Conservation (phyloP, 495 filamentous ascomycete genomes). For the Neurospora sp. region DNA sequence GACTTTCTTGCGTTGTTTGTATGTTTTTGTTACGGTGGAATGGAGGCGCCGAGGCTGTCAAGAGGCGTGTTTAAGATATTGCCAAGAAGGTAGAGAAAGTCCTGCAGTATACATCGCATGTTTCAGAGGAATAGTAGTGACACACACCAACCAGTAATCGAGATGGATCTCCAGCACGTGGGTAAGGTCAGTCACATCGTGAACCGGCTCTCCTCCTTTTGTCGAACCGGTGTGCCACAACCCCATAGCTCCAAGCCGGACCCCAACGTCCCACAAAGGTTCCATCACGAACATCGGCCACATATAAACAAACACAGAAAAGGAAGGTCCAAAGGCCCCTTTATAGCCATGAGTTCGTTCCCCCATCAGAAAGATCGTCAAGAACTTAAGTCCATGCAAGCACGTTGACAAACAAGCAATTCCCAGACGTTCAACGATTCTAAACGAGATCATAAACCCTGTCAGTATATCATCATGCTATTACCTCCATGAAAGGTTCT, state of each 20-base stretch:
- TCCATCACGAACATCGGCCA: not conserved
- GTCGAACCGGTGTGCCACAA: not conserved
- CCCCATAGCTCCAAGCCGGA: not conserved
- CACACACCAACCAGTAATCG: too few species aligned
- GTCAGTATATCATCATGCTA: not conserved
- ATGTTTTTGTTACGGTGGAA: not conserved
- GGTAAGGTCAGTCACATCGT: not conserved
- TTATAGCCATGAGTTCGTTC: not conserved
- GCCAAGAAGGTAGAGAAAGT: not conserved
- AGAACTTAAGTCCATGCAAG: not conserved
- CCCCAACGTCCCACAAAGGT: not conserved
- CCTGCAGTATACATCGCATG: too few species aligned
- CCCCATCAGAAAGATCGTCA: too few species aligned
- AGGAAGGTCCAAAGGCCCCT: not conserved
- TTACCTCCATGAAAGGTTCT: not conserved
- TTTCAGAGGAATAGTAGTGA: too few species aligned
- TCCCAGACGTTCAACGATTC: not conserved
- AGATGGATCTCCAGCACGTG: not conserved
- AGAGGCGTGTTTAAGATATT: too few species aligned
- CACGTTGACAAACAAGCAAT: not conserved
- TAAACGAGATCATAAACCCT: not conserved
- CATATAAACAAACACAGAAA: not conserved
- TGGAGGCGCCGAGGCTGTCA: not conserved
- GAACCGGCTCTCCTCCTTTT: not conserved
- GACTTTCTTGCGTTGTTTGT: not conserved